Evolutionary conservation across 1,284 basidiomycete genomes (phyloP), one percentile per base, ranked within the genome.

Genomic region (Apiotrichum sp.): DNA sequence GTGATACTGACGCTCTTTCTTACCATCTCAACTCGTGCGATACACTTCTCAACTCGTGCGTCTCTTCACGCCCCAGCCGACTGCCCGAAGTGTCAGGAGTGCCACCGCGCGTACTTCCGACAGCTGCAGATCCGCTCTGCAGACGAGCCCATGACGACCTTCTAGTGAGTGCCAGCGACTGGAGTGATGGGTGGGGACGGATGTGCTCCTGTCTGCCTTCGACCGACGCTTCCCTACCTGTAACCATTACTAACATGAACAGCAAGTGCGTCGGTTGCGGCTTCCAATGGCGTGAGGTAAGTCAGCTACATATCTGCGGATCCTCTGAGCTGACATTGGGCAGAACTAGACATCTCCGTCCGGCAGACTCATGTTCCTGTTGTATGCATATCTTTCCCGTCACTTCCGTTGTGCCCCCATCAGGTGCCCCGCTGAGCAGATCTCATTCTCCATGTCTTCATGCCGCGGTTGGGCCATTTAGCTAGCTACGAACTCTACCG

Each of bases 101-200:
- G 83, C 41, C 80, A 86, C 14, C 56, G 56, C 32, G 92, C 95
- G 6, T 98, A 95, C 77, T 98, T 89, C 76, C 91, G 93, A 75
- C 93, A 97, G 78, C 78, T 98, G 16, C 95, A 98, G 75, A 98
- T 98, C 64, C 80, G 95, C 38, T 93, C 90, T 66, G 95, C 95
- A 0, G 93, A 96, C 73, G 93, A 96, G 71, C 93, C 93, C 6
- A 93, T 93, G 88, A 96, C 93, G 7, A 96, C 89, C 0, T 96
- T 93, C 89, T 80, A 77, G 89, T 83, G 57, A 64, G 73, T 65
- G 35, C 5, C 9, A 38, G 29, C 29, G 29, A 29, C 29, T 3
- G 29, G 29, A 22, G 29, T 3, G 29, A 29, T 29, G 29, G 29
- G 29, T 29, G 29, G 3, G 29, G 29, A 29, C 29, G 29, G 29